Conservation (phyloP, 805 yeast genomes). For the Kodamaea hsintzibuensis region DNA sequence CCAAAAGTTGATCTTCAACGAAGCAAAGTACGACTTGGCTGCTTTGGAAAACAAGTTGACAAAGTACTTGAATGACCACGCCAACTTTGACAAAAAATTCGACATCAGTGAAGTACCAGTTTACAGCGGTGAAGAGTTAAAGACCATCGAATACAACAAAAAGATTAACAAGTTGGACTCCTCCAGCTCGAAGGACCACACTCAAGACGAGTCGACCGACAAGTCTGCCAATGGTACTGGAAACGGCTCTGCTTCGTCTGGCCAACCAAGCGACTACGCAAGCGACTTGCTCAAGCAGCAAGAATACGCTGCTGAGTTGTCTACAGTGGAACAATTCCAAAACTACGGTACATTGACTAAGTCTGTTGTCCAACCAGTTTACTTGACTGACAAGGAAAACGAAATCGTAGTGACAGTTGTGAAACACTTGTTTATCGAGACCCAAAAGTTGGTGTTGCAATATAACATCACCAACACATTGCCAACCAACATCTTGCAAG, state of each 20-base stretch:
- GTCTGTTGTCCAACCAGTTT: slow-evolving; percentile 57
- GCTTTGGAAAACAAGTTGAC: slow-evolving; percentile 78
- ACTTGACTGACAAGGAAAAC: slow-evolving; percentile 87
- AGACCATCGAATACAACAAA: slow-evolving; percentile 60
- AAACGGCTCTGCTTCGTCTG: slow-evolving; percentile 13
- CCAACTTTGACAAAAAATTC: slow-evolving; percentile 57
- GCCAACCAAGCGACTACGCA: slow-evolving; percentile 25
- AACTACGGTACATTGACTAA: slow-evolving; percentile 74
- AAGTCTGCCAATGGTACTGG: slow-evolving; percentile 14
- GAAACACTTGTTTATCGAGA: slow-evolving; percentile 73
- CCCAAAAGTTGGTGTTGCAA: slow-evolving; percentile 73
- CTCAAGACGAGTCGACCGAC: slow-evolving; percentile 24
- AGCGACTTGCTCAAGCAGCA: slow-evolving; percentile 49
- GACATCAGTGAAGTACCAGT: slow-evolving; percentile 69
- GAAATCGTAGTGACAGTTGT: slow-evolving; percentile 86
- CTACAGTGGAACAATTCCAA: slow-evolving; percentile 70
- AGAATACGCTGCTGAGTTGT: slow-evolving; percentile 68
- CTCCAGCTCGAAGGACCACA: slow-evolving; percentile 16
- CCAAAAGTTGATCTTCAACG: slow-evolving; percentile 57
- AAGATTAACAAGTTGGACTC: slow-evolving; percentile 44
- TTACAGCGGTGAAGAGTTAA: slow-evolving; percentile 65
- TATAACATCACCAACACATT: slow-evolving; percentile 84
- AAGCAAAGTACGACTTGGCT: slow-evolving; percentile 68
- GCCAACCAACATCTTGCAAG: slow-evolving; percentile 71
- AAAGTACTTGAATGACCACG: slow-evolving; percentile 61